phyloP scores from a whole-genome alignment of 2,329 filamentous ascomycete genomes.

The Phoma herbarum region DNA sequence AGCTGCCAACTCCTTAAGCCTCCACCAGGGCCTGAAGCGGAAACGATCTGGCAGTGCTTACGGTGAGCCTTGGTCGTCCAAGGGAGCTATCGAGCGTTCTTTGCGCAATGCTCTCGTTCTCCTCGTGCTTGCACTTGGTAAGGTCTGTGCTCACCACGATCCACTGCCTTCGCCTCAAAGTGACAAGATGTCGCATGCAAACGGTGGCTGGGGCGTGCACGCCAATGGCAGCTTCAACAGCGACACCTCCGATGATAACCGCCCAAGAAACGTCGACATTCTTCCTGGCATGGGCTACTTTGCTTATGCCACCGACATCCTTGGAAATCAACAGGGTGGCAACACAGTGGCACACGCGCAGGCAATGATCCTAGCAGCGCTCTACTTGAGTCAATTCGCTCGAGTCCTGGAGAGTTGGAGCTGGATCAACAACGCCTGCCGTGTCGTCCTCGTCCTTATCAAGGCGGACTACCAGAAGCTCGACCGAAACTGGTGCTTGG shows the following conservation, averaged over 20 bases:
- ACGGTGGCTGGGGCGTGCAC: slow-evolving; percentile 36
- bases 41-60: slow-evolving; percentile 46
- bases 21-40: slow-evolving; percentile 44
- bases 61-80: slow-evolving; percentile 36
- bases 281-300: slow-evolving; percentile 93
- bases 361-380: slow-evolving; percentile 80
- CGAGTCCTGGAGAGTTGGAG: slow-evolving; percentile 86
- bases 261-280: slow-evolving; percentile 75
- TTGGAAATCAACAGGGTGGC: slow-evolving; percentile 81
- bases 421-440: slow-evolving; percentile 70
- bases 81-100: slow-evolving; percentile 40
- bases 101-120: slow-evolving; percentile 78
- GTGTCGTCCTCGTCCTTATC: slow-evolving; percentile 74
- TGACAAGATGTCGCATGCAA: slow-evolving; percentile 46
- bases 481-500: slow-evolving; percentile 33
- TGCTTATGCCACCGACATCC: slow-evolving; percentile 82
- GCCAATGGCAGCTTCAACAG: slow-evolving; percentile 49
- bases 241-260: slow-evolving; percentile 34
- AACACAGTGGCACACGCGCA: slow-evolving; percentile 86
- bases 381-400: slow-evolving; percentile 89
- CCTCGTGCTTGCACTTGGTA: slow-evolving; percentile 84
- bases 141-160: slow-evolving; percentile 70
- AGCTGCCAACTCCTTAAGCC: slow-evolving; percentile 25
- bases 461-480: slow-evolving; percentile 63
- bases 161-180: slow-evolving; percentile 66